phyloP scores from a whole-genome alignment of 1,139 yeast genomes.

The Hansenula sp. region DNA sequence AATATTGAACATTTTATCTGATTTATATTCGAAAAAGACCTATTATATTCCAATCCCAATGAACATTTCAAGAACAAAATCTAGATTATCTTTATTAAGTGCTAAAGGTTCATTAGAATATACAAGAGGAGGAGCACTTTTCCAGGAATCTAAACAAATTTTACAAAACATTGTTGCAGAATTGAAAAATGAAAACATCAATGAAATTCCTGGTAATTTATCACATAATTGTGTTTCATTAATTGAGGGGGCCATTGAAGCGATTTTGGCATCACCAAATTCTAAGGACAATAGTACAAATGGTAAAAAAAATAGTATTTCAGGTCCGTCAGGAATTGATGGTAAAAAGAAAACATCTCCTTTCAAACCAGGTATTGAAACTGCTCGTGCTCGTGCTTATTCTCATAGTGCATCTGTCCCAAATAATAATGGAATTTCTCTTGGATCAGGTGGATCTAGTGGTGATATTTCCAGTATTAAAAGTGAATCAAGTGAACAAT shows the following conservation, averaged over 20 bases:
- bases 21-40: constrained; percentile 39
- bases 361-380: not conserved
- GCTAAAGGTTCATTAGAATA: constrained; percentile 81
- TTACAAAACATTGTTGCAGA: constrained; percentile 46
- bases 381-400: not conserved
- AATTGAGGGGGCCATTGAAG: constrained; percentile 54
- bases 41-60: constrained; percentile 63
- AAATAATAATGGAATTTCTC: not conserved
- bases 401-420: not conserved
- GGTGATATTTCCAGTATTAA: not conserved
- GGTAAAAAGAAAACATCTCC: not conserved
- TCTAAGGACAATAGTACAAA: not conserved
- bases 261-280: constrained; percentile 33
- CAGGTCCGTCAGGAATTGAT: not conserved
- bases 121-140: constrained; percentile 77
- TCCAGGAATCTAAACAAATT: constrained; percentile 61
- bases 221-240: constrained; percentile 52
- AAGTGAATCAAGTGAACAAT: constrained; percentile 9
- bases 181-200: constrained; percentile 45
- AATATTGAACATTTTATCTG: constrained; percentile 54
- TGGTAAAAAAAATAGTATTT: not conserved
- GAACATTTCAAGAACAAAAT: constrained; percentile 65
- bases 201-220: constrained; percentile 57
- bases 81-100: constrained; percentile 64
- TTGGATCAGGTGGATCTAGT: not conserved